Base-by-base conservation (phyloP, 2,329 filamentous ascomycete species). In the Fusarium decemcellulare region DNA sequence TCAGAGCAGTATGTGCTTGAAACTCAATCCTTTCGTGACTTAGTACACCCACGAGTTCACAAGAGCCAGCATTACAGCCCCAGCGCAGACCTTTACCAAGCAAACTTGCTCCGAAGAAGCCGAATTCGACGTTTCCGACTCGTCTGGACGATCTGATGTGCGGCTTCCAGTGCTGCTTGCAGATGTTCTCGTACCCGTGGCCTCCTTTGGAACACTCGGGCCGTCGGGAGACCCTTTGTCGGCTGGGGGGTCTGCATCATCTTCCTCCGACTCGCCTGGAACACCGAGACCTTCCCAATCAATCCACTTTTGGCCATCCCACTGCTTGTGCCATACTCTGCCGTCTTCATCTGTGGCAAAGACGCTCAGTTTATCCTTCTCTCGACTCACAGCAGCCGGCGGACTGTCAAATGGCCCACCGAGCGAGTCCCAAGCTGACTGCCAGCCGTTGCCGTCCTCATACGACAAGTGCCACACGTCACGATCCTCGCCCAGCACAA, bases 401-500 rank as follows among this genome's bases (percentile, higher is more conserved):
- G 51, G 51, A 6, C 51, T 54, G 15, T 54, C 37, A 2, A 54
- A 54, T 8, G 51, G 51, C 14, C 43, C 48, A 6, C 54, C 57
- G 1, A 60, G 44, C 9, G 16, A 43, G 5, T 39, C 30, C 59
- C 52, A 61, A 11, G 29, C 44, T 6, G 34, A 18, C 34, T 42
- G 39, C 77, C 76, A 80, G 12, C 59, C 67, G 30, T 72, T 70
- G 12, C 70, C 70, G 42, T 73, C 70, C 52, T 65, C 71, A 14
- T 74, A 70, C 8, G 51, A 42, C 14, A 74, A 68, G 57, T 75
- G 72, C 12, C 53, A 76, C 65, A 72, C 72, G 72, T 67, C 75
- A 74, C 59, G 74, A 65, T 42, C 74, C 65, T 37, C 79, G 8
- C 74, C 73, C 11, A 76, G 65, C 6, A 73, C 77, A 47, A 77